A percentile compares a stretch with the other conserved stretches of the same genome.
Evolutionary conservation across 768 basidiomycete species (phyloP).

Genomic region (Russula lepida): DNA sequence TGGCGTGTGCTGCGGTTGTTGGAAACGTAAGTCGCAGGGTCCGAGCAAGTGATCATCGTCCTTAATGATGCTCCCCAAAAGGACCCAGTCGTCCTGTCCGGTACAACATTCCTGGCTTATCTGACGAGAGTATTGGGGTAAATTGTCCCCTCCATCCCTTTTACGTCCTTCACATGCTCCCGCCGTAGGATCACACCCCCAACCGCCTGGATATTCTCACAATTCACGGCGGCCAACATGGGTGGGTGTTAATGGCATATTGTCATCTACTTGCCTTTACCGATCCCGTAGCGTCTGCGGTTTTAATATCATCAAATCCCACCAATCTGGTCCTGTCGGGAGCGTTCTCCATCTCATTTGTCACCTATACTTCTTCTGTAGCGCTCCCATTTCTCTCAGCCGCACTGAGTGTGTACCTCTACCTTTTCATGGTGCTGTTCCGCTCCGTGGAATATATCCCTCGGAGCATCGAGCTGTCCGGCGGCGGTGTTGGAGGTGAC

Average conservation of each 20-base stretch:
- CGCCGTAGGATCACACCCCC: slow-evolving; percentile 32
- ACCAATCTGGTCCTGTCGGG: slow-evolving; percentile 92
- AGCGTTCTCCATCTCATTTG: slow-evolving; percentile 71
- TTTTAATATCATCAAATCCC: slow-evolving; percentile 79
- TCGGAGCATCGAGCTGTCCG: slow-evolving; percentile 37
- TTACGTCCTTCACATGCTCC: not conserved
- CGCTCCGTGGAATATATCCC: slow-evolving; percentile 48
- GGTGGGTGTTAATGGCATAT: slow-evolving; percentile 37
- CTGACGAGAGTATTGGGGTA: slow-evolving; percentile 61
- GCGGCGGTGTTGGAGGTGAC: slow-evolving; percentile 23
- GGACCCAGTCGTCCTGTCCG: slow-evolving; percentile 88
- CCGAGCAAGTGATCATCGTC: not conserved
- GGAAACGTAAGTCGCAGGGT: slow-evolving; percentile 47
- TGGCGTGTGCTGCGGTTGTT: slow-evolving; percentile 65
- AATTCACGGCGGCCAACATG: slow-evolving; percentile 75
- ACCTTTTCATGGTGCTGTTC: slow-evolving; percentile 49
- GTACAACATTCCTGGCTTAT: slow-evolving; percentile 85
- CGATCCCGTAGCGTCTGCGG: slow-evolving; percentile 34
- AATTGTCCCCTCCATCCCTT: not conserved
- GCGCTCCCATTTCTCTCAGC: slow-evolving; percentile 70
- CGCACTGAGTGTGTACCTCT: slow-evolving; percentile 52
- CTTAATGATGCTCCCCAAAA: slow-evolving; percentile 12
- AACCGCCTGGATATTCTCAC: slow-evolving; percentile 61
- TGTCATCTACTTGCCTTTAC: not conserved
- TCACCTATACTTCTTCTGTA: slow-evolving; percentile 73